Evolutionary conservation across 495 filamentous ascomycete genomes (phyloP).

Genomic region (Bathelium albidoporum): DNA sequence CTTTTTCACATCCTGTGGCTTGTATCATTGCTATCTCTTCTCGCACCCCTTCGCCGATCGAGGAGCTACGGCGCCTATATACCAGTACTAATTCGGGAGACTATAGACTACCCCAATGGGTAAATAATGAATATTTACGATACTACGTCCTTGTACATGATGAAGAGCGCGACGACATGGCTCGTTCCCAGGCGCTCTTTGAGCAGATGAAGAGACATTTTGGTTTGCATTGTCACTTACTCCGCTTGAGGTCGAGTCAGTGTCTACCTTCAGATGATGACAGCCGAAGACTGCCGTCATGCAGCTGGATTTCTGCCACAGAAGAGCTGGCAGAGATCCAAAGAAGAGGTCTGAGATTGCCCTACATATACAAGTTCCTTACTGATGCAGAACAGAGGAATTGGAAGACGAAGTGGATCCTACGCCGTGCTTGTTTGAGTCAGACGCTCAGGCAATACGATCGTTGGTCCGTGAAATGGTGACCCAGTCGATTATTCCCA

Average conservation of each 20-base stretch:
- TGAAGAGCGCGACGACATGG: slow-evolving; percentile 85
- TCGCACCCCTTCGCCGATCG: slow-evolving; percentile 66
- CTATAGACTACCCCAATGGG: slow-evolving; percentile 62
- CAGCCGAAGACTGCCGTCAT: slow-evolving; percentile 63
- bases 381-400: slow-evolving; percentile 19
- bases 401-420: slow-evolving; percentile 57
- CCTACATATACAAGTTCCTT: not conserved
- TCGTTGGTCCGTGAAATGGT: slow-evolving; percentile 88
- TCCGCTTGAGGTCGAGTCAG: slow-evolving; percentile 71
- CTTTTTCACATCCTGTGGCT: slow-evolving; percentile 90
- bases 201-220: slow-evolving; percentile 98
- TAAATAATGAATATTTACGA: slow-evolving; percentile 77
- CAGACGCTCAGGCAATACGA: slow-evolving; percentile 75
- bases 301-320: slow-evolving; percentile 78
- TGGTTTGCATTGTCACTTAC: slow-evolving; percentile 86
- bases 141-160: slow-evolving; percentile 98
- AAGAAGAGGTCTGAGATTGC: slow-evolving; percentile 38
- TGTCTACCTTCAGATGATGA: slow-evolving; percentile 91
- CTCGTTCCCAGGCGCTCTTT: slow-evolving; percentile 75
- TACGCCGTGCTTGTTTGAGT: slow-evolving; percentile 76
- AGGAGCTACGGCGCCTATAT: slow-evolving; percentile 74
- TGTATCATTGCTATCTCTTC: slow-evolving; percentile 93
- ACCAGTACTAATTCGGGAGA: slow-evolving; percentile 59
- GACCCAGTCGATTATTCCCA: slow-evolving; percentile 81
- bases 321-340: slow-evolving; percentile 71